These are phyloP conservation scores for Bipolaris cookei DNA, from an alignment of 2,329 filamentous ascomycete species.

Conservation along the genomic window DNA sequence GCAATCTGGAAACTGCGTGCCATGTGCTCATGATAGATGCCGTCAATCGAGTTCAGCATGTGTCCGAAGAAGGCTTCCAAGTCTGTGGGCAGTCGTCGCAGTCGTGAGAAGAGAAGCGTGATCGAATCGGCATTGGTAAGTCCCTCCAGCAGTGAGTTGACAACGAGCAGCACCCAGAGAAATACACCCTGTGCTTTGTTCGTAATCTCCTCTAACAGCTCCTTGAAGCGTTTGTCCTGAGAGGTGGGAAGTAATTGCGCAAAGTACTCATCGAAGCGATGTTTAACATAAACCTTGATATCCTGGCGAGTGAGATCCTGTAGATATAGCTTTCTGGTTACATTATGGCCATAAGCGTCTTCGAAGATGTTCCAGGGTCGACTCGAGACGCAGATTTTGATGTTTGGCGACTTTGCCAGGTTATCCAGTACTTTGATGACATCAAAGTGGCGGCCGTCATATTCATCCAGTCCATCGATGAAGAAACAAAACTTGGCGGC, in stretches of 20 bases:
- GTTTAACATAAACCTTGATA: neutral
- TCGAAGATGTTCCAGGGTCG: conserved; percentile 15
- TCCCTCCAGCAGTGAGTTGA: conserved; percentile 2
- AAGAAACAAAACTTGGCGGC: conserved; percentile 20
- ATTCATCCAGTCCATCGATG: conserved; percentile 27
- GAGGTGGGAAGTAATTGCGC: neutral
- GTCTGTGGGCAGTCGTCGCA: conserved; percentile 19
- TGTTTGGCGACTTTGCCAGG: neutral
- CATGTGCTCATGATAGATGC: conserved; percentile 16
- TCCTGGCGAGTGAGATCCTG: neutral
- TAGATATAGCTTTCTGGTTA: neutral
- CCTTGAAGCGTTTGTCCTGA: neutral
- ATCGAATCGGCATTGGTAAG: neutral
- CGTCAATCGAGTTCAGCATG: conserved; percentile 16
- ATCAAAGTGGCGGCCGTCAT: conserved; percentile 8
- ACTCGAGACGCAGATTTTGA: conserved; percentile 19
- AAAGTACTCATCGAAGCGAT: neutral
- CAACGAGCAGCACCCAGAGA: neutral
- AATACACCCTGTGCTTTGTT: neutral
- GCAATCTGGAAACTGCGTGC: conserved; percentile 22
- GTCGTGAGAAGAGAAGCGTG: neutral
- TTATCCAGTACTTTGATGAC: conserved; percentile 7
- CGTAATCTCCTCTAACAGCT: neutral
- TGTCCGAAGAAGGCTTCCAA: conserved; percentile 26
- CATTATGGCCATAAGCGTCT: neutral